Evolutionary conservation across 2,329 filamentous ascomycete genomes (phyloP), one percentile per base, ranked within the genome.

Genomic region (Colletotrichum sp.): DNA sequence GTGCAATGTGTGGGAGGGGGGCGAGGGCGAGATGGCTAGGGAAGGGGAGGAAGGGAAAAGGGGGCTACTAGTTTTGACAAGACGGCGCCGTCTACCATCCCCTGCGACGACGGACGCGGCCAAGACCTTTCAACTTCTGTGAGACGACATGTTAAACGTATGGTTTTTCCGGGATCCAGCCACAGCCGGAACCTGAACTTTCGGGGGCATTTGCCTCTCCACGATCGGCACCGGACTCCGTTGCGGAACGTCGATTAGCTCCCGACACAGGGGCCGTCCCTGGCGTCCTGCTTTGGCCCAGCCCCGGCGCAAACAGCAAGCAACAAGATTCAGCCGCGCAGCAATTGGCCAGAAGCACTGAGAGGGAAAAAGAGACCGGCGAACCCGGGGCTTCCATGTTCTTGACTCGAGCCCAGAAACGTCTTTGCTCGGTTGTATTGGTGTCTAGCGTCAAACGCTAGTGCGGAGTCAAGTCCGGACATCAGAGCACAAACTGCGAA

Each of bases 391-490:
- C 34, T 60, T 28, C 73, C 34, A 60, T 65, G 70, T 21, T 74
- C 59, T 65, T 55, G 26, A 68, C 70, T 52, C 28, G 43, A 64
- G 43, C 70, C 43, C 69, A 68, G 30, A 64, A 64, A 28, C 70
- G 30, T 74, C 48, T 48, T 36, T 67, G 74, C 71, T 74, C 71
- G 64, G 70, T 59, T 34, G 74, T 32, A 32, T 48, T 55, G 55
- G 55, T 52, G 21, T 74, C 59, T 76, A 76, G 74, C 74, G 70
- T 76, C 74, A 76, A 76, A 76, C 74, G 70, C 65, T 74, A 69
- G 74, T 74, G 74, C 64, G 48, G 65, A 74, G 64, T 60, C 74
- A 60, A 61, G 70, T 76, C 74, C 59, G 59, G 28, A 76, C 59
- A 65, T 73, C 74, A 76, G 74, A 73, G 70, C 74, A 65, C 70